Evolutionary conservation across 2,329 filamentous ascomycete genomes (phyloP), one percentile per base, ranked within the genome.

Genomic region (Cladobotryum protrusum): DNA sequence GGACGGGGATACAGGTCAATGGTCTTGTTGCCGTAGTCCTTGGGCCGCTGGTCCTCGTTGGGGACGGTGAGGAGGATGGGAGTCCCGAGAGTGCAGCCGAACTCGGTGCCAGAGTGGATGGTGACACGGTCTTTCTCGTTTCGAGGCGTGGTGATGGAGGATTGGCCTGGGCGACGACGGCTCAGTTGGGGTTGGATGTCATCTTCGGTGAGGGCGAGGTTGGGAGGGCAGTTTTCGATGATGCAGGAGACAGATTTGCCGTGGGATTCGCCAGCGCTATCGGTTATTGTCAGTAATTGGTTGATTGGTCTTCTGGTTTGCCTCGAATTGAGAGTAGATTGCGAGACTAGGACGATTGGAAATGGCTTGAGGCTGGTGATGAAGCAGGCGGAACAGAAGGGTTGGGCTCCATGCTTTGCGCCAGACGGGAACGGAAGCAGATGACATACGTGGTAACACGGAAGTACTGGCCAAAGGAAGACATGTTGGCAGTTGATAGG

Each of bases 121-220:
- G 90, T 82, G 19, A 97, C 91, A 45, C 78, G 77, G 69, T 97
- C 93, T 69, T 92, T 92, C 72, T 97, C 92, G 68, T 96, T 83
- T 59, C 93, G 83, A 15, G 92, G 92, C 1, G 93, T 97, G 2
- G 90, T 95, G 62, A 97, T 86, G 55, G 84, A 83, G 59, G 83
- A 89, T 71, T 99, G 92, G 41, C 92, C 92, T 5, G 92, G 92
- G 53, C 92, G 81, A 54, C 92, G 82, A 57, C 92, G 85, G 56
- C 86, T 95, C 81, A 97, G 88, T 72, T 96, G 90, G 44, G 90
- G 90, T 72, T 99, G 92, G 65, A 97, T 95, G 64, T 95, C 89
- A 48, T 75, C 77, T 70, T 96, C 91, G 55, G 82, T 86, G 67
- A 97, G 82, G 61, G 84, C 75, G 77, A 97, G 85, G 61, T 89